phyloP scores from a whole-genome alignment of 306 rosid species.

The Fragaria iinumae region DNA sequence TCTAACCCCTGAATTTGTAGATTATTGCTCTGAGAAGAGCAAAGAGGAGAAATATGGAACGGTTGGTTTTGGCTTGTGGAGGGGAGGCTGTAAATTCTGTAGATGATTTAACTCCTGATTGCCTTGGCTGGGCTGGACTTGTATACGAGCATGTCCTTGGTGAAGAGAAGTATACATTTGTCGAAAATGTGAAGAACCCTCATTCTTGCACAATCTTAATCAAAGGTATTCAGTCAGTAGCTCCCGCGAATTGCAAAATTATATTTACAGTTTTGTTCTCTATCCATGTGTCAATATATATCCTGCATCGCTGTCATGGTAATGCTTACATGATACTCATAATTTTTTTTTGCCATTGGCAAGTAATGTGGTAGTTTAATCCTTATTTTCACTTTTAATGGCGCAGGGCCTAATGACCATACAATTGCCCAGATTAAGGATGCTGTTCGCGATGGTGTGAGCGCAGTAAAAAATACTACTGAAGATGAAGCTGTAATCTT shows the following conservation, averaged over 20 bases:
- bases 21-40: constrained; percentile 94
- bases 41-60: constrained; percentile 98
- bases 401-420: constrained; percentile 94
- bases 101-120: constrained; percentile 80
- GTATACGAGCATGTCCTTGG: constrained; percentile 96
- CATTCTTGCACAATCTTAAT: constrained; percentile 91
- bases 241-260: background rate
- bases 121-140: constrained; percentile 98
- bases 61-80: constrained; percentile 96
- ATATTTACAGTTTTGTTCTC: constrained; percentile 3
- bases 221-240: constrained; percentile 54
- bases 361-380: constrained; percentile 22
- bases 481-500: constrained; percentile 89
- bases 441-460: constrained; percentile 97
- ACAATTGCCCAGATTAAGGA: constrained; percentile 97
- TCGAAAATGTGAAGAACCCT: constrained; percentile 91
- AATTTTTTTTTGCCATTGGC: constrained; percentile 8
- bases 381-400: constrained; percentile 22
- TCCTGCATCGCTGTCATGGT: background rate
- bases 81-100: constrained; percentile 95
- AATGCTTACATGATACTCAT: background rate
- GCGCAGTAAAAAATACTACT: constrained; percentile 85
- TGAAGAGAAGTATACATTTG: constrained; percentile 91
- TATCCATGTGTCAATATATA: background rate
- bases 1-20: constrained; percentile 31